Evolutionary conservation across 371 early-diverging fungal genomes (phyloP).

Genomic region (Paramicrosporidium saccamoebae): DNA sequence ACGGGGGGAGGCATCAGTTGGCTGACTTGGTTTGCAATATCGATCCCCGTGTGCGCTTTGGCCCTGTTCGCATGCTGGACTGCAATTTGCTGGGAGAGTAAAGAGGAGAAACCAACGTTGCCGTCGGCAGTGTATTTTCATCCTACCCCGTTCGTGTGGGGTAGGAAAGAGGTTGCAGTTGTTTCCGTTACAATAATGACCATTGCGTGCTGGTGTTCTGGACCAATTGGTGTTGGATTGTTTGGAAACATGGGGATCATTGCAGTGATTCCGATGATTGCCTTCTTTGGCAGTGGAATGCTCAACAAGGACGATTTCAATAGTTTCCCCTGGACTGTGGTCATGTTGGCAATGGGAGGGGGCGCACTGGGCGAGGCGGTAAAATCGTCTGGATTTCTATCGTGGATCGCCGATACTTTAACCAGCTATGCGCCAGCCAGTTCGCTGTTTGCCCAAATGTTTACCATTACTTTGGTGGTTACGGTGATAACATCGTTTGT

Average conservation of each 20-base stretch:
- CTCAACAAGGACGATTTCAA: constrained; percentile 81
- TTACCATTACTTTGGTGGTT: constrained; percentile 15
- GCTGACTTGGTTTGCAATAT: constrained; percentile 42
- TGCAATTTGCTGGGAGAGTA: no score
- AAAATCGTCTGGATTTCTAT: constrained; percentile 43
- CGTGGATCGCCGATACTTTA: constrained; percentile 29
- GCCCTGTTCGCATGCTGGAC: no score
- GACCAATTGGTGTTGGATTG: constrained; percentile 17
- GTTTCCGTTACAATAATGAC: constrained; percentile 21
- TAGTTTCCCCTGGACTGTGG: constrained; percentile 62
- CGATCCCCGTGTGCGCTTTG: constrained; percentile 34
- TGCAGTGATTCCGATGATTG: constrained; percentile 59
- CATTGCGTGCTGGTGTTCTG: constrained; percentile 59
- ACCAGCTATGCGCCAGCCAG: constrained; percentile 18
- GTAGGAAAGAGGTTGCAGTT: constrained; percentile 29
- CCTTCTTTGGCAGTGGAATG: constrained; percentile 55
- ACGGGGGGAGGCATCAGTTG: constrained; percentile 57
- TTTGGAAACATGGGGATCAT: constrained; percentile 76
- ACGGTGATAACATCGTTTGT: constrained; percentile 57
- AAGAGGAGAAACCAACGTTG: no score
- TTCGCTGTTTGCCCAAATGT: constrained; percentile 21
- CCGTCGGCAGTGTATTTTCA: constrained; percentile 5
- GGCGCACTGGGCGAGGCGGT: constrained; percentile 66
- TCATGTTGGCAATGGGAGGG: constrained; percentile 79
- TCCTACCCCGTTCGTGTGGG: constrained; percentile 4